These are phyloP conservation scores for Aegilops sharonensis DNA, from an alignment of 176 grass and related monocot genomes.

Conservation along the genomic window DNA sequence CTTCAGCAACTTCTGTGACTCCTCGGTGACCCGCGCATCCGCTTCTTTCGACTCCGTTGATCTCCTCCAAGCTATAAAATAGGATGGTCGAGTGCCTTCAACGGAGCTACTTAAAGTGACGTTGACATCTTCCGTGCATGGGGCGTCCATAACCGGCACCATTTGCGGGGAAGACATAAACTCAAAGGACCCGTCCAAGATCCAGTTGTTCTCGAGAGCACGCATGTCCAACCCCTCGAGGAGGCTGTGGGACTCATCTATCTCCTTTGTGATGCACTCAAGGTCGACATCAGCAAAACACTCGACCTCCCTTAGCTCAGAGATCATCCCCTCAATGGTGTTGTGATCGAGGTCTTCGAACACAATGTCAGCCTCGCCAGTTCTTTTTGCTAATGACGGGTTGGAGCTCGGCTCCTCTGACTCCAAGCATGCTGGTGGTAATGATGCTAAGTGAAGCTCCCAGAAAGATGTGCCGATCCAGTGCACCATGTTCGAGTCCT, in stretches of 20 bases:
- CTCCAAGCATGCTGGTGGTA: slow-evolving; percentile 13
- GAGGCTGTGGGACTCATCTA: slow-evolving; percentile 29
- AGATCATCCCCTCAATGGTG: neutral
- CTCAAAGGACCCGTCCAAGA: slow-evolving; percentile 36
- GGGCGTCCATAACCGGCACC: neutral
- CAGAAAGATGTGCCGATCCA: slow-evolving; percentile 48
- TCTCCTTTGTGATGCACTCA: slow-evolving; percentile 17
- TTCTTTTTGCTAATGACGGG: slow-evolving; percentile 27
- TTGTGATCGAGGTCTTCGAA: slow-evolving; percentile 23
- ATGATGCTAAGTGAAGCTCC: slow-evolving; percentile 15
- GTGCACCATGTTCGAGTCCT: slow-evolving; percentile 43
- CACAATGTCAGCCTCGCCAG: slow-evolving; percentile 13
- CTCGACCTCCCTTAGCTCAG: neutral
- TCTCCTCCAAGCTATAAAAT: slow-evolving; percentile 51
- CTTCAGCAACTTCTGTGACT: slow-evolving; percentile 73
- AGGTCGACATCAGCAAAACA: neutral
- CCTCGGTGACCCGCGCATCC: neutral
- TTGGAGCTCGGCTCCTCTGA: slow-evolving; percentile 35
- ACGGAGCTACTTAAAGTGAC: neutral
- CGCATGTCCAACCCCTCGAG: slow-evolving; percentile 40
- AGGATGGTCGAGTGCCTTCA: slow-evolving; percentile 27
- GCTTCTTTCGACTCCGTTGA: neutral
- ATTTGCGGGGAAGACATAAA: neutral
- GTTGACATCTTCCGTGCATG: neutral
- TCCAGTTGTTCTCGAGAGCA: slow-evolving; percentile 38